phyloP scores from a whole-genome alignment of 805 yeast genomes.

The Nakazawaea pomicola region DNA sequence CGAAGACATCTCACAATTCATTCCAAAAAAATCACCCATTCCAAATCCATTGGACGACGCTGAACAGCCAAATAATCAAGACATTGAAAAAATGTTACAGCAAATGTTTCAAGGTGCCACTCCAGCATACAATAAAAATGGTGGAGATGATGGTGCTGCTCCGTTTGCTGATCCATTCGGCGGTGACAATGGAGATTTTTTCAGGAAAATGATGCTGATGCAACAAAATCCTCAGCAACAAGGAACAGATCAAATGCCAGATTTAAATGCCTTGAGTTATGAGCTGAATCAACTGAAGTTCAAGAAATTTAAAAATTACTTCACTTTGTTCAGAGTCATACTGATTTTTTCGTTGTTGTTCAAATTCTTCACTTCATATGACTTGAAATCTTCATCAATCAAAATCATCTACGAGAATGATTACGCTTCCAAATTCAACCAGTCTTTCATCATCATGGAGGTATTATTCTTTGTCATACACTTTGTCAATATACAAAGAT shows the following conservation, averaged over 20 bases:
- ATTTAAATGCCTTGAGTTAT: background rate
- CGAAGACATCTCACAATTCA: conserved; percentile 15
- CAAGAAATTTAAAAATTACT: conserved; percentile 14
- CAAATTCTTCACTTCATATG: conserved; percentile 5
- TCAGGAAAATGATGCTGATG: conserved; percentile 4
- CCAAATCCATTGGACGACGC: conserved; percentile 12
- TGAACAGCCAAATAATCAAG: conserved; percentile 15
- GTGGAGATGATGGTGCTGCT: no score
- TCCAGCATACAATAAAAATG: no score
- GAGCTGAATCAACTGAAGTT: background rate
- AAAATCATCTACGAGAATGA: conserved; percentile 8
- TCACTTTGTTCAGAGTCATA: conserved; percentile 17
- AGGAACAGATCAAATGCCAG: background rate
- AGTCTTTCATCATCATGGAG: conserved; percentile 19
- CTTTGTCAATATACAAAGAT: conserved; percentile 14
- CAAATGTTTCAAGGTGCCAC: conserved; percentile 17
- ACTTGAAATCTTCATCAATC: conserved; percentile 11
- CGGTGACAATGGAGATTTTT: conserved; percentile 4
- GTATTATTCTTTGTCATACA: conserved; percentile 15
- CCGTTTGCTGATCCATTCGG: conserved; percentile 7
- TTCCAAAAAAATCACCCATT: conserved; percentile 11
- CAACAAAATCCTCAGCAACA: conserved; percentile 3
- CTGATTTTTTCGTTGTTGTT: conserved; percentile 13
- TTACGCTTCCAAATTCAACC: conserved; percentile 18
- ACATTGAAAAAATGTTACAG: conserved; percentile 17